Evolutionary conservation across 306 rosid species (phyloP).

Genomic region (Cyclanthera cordifolia): DNA sequence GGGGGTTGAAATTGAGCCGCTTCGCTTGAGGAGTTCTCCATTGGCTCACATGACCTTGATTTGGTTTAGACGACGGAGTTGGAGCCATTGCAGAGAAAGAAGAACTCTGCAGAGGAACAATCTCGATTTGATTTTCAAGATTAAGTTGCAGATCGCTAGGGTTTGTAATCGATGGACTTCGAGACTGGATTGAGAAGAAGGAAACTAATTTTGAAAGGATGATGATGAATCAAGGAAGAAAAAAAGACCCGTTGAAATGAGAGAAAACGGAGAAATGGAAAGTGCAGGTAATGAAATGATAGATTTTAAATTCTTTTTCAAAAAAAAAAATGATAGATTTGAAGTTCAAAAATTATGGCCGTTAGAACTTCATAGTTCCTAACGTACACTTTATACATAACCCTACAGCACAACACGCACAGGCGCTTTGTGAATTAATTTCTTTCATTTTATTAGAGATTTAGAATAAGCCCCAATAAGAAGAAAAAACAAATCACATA

Average conservation of each 20-base stretch:
- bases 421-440: background rate
- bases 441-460: no score
- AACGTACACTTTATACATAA: slow-evolving; percentile 37
- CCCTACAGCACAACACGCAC: background rate
- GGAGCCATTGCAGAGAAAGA: slow-evolving; percentile 50
- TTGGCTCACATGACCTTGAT: slow-evolving; percentile 30
- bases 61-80: slow-evolving; percentile 76
- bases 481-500: no score
- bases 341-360: slow-evolving; percentile 40
- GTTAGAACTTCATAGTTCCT: slow-evolving; percentile 39
- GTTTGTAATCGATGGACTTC: background rate
- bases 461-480: no score
- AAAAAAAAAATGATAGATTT: background rate
- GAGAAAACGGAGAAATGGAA: background rate
- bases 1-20: slow-evolving; percentile 49
- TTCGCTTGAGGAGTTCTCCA: slow-evolving; percentile 73
- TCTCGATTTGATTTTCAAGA: background rate
- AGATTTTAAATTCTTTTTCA: background rate
- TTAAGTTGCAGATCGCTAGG: background rate
- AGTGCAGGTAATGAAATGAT: background rate
- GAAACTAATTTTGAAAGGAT: background rate
- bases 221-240: background rate
- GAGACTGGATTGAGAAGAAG: background rate
- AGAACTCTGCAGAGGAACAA: background rate
- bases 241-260: background rate